Evolutionary conservation across 441 rosid genomes (phyloP).

Genomic region (Pelargonium australe): DNA sequence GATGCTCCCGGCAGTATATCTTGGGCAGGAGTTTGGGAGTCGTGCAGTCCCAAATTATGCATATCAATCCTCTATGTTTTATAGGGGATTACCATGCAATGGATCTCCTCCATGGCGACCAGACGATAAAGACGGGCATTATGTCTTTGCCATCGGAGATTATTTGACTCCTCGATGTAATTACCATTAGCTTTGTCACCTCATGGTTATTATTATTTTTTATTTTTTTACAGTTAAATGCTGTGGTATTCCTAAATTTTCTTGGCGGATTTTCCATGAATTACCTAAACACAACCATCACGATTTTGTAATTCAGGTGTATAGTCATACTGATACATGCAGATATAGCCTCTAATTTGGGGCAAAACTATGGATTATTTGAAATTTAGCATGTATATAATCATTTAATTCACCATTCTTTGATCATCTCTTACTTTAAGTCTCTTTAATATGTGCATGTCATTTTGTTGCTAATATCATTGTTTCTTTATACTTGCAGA

Average conservation of each 20-base stretch:
- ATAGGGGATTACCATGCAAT: slow-evolving; percentile 42
- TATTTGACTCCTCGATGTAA: slow-evolving; percentile 72
- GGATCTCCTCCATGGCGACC: slow-evolving; percentile 90
- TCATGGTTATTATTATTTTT: background rate
- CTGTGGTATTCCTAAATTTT: background rate
- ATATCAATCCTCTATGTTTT: slow-evolving; percentile 40
- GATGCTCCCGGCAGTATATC: slow-evolving; percentile 58
- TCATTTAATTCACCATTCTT: background rate
- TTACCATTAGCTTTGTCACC: slow-evolving; percentile 9
- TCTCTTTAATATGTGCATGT: background rate
- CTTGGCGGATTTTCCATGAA: background rate
- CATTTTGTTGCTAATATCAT: background rate
- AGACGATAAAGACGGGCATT: slow-evolving; percentile 92
- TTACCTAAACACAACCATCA: background rate
- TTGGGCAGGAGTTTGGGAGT: slow-evolving; percentile 54
- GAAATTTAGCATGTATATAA: background rate
- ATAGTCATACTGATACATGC: background rate
- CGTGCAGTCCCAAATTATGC: slow-evolving; percentile 42
- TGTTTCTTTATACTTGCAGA: slow-evolving; percentile 46
- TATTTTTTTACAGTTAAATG: background rate
- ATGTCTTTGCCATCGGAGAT: slow-evolving; percentile 66
- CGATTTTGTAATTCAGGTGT: background rate
- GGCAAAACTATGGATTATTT: background rate
- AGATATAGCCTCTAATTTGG: background rate
- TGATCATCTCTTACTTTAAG: background rate